A percentile compares a stretch with the other conserved stretches of the same genome.
Conservation (phyloP, 371 early-diverging fungal species). For the Smittium mucronatum region DNA sequence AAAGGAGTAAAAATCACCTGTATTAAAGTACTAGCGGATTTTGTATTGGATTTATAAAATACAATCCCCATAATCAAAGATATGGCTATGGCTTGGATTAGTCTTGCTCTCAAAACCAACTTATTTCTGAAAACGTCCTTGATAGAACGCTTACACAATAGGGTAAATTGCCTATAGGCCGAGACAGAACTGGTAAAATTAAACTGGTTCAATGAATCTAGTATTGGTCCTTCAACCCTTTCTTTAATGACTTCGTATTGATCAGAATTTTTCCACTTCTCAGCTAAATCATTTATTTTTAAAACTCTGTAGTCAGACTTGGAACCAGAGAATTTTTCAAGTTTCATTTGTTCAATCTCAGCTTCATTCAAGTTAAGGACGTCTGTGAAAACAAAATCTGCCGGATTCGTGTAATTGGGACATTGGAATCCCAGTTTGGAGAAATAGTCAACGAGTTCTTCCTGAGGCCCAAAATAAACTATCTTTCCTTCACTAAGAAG, state of each 20-base stretch:
- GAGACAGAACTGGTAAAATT: conserved; percentile 19
- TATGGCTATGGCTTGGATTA: conserved; percentile 27
- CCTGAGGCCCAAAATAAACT: conserved; percentile 42
- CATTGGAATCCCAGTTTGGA: conserved; percentile 36
- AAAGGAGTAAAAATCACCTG: not conserved
- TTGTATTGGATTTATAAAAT: conserved; percentile 23
- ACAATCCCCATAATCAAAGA: conserved; percentile 33
- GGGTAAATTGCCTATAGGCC: conserved; percentile 14
- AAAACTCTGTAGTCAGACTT: not conserved
- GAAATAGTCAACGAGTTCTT: conserved; percentile 36
- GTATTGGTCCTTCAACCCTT: conserved; percentile 17
- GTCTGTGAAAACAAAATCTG: conserved; percentile 45
- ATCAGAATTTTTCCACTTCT: conserved; percentile 17
- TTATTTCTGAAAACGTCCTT: conserved; percentile 31
- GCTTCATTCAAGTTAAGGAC: conserved; percentile 20
- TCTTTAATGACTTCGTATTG: conserved; percentile 13
- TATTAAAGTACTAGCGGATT: conserved; percentile 15
- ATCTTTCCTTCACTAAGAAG: conserved; percentile 42
- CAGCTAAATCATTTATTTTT: not conserved
- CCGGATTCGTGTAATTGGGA: conserved; percentile 53
- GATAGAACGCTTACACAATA: conserved; percentile 21
- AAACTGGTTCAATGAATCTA: conserved; percentile 13
- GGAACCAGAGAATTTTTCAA: not conserved
- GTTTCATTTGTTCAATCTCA: not conserved
- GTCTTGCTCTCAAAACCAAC: conserved; percentile 24